phyloP scores from a whole-genome alignment of 179 eudicot genomes.

The Silene noctiflora region DNA sequence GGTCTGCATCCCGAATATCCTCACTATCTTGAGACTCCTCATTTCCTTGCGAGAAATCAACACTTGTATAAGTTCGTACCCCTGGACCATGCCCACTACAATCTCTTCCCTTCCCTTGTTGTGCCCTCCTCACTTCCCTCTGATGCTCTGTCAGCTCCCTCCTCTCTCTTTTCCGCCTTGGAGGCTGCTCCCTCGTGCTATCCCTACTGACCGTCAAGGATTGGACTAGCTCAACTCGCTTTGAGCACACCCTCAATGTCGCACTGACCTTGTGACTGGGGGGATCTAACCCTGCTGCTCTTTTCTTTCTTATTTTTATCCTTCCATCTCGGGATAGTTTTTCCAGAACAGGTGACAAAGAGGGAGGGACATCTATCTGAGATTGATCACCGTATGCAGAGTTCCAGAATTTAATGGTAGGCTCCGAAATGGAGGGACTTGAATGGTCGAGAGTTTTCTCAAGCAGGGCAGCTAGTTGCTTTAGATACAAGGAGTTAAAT shows the following conservation, averaged over 20 bases:
- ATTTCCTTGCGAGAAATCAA: conserved; percentile 76
- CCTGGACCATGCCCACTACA: conserved; percentile 81
- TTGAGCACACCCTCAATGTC: conserved; percentile 47
- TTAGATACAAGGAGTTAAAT: conserved; percentile 56
- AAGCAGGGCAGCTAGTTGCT: conserved; percentile 52
- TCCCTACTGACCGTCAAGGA: conserved; percentile 8
- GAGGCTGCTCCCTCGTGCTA: conserved; percentile 2
- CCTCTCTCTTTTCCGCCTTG: conserved; percentile 45
- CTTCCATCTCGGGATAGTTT: conserved; percentile 54
- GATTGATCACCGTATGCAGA: conserved; percentile 51
- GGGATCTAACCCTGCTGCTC: conserved; percentile 11
- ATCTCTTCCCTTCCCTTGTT: conserved; percentile 66
- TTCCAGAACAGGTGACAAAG: conserved; percentile 51
- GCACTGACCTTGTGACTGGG: conserved; percentile 39
- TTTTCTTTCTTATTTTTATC: conserved; percentile 40
- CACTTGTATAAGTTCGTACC: conserved; percentile 60
- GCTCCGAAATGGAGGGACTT: conserved; percentile 52
- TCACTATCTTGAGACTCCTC: conserved; percentile 81
- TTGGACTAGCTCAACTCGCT: conserved; percentile 53
- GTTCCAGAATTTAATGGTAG: conserved; percentile 74
- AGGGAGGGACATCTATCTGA: conserved; percentile 51
- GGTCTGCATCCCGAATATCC: conserved; percentile 40
- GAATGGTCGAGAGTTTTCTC: conserved; percentile 64
- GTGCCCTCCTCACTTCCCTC: conserved; percentile 84
- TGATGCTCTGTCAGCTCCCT: conserved; percentile 73